phyloP scores from a whole-genome alignment of 352 stramenopile species.

The Globisporangium nunn region DNA sequence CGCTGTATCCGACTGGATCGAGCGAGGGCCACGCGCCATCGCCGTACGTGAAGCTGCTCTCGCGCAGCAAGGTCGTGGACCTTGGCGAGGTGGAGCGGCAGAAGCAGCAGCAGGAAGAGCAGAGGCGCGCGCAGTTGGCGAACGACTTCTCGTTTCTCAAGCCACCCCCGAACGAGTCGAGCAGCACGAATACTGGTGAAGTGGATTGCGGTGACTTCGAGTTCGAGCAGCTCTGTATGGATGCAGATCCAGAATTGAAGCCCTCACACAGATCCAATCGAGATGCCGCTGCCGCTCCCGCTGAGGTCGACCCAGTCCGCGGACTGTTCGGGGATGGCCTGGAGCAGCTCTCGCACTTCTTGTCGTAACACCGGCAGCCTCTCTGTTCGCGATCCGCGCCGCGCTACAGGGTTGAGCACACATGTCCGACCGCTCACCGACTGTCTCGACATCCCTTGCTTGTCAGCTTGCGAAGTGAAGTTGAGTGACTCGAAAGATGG shows the following conservation, averaged over 20 bases:
- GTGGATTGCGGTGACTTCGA: conserved; percentile 56
- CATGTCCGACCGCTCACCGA: no score
- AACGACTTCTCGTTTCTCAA: conserved; percentile 22
- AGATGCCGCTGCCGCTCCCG: background rate
- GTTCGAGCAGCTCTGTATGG: conserved; percentile 75
- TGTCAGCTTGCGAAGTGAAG: background rate
- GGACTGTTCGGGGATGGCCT: conserved; percentile 46
- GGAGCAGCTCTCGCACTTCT: conserved; percentile 41
- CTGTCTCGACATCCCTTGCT: no score
- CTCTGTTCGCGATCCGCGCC: background rate
- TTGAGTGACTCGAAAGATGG: background rate
- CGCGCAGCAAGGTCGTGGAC: conserved; percentile 77
- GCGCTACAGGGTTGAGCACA: no score
- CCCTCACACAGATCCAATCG: conserved; percentile 1
- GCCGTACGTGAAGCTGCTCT: conserved; percentile 71
- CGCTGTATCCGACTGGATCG: conserved; percentile 69
- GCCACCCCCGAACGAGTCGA: background rate
- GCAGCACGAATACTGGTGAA: conserved; percentile 13
- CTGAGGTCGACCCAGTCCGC: conserved; percentile 9
- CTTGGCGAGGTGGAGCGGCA: conserved; percentile 41
- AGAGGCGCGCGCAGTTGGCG: conserved; percentile 12
- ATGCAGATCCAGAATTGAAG: conserved; percentile 70
- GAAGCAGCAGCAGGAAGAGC: conserved; percentile 23
- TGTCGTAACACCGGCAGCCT: background rate
- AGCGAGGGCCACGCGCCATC: conserved; percentile 59